These are phyloP conservation scores for Rhodosporidiobolus sp. DNA, from an alignment of 768 basidiomycete species.

Conservation along the genomic window DNA sequence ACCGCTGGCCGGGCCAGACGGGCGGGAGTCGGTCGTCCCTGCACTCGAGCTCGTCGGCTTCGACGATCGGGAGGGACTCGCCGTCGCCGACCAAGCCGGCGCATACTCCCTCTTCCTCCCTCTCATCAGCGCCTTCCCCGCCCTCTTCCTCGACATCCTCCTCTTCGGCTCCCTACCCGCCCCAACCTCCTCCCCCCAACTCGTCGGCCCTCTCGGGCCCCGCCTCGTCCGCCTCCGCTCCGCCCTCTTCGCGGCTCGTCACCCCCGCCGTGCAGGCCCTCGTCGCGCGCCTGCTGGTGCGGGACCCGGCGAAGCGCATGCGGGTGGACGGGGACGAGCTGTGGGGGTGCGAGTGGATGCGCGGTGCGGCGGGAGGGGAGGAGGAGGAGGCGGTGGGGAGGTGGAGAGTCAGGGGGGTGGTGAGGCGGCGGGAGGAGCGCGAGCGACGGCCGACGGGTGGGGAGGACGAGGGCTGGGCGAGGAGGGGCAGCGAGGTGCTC, in stretches of 20 bases:
- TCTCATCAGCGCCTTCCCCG: background rate
- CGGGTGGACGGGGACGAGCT: slow-evolving; percentile 57
- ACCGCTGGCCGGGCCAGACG: slow-evolving; percentile 61
- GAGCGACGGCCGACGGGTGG: background rate
- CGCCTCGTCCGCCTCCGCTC: background rate
- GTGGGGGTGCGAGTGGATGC: slow-evolving; percentile 60
- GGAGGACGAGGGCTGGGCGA: background rate
- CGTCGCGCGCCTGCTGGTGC: slow-evolving; percentile 63
- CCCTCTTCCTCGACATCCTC: too few relatives aligned
- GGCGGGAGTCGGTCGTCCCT: background rate
- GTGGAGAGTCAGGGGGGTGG: background rate
- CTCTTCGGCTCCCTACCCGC: background rate
- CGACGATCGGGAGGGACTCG: background rate
- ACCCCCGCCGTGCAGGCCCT: slow-evolving; percentile 56
- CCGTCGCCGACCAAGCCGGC: background rate
- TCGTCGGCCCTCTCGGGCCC: background rate
- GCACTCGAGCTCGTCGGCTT: background rate
- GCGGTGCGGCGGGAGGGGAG: too few relatives aligned
- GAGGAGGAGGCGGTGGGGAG: background rate
- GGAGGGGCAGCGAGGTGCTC: slow-evolving; percentile 9
- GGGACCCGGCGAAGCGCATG: slow-evolving; percentile 66
- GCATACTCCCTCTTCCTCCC: background rate
- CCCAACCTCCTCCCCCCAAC: slow-evolving; percentile 14
- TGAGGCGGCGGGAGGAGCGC: too few relatives aligned
- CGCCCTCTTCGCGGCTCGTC: slow-evolving; percentile 34